A percentile compares a stretch with the other conserved stretches of the same genome.
These are phyloP conservation scores for Sarcodon sp. DNA, from an alignment of 768 basidiomycete genomes.

Conservation along the genomic window DNA sequence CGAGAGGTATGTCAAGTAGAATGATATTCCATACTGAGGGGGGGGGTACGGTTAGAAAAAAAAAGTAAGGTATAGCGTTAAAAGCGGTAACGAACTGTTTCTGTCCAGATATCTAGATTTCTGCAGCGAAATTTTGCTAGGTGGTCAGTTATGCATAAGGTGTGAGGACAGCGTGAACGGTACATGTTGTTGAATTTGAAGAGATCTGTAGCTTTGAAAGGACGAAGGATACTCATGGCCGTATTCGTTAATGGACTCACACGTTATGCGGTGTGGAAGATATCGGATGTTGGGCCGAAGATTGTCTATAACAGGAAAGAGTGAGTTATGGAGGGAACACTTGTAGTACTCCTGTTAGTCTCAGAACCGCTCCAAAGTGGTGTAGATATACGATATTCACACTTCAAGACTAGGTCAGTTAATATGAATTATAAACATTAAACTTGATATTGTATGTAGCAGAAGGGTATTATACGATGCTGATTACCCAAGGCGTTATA, in stretches of 20 bases:
- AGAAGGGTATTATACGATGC: too few relatives aligned
- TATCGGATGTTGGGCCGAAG: background rate
- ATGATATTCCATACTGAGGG: constrained; percentile 72
- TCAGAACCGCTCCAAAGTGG: too few relatives aligned
- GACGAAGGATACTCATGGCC: constrained; percentile 76
- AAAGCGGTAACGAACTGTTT: constrained; percentile 55
- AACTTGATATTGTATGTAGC: too few relatives aligned
- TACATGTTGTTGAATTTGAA: constrained; percentile 91
- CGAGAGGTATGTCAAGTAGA: constrained; percentile 82
- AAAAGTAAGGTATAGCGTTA: background rate
- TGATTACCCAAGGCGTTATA: too few relatives aligned
- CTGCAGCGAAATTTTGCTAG: constrained; percentile 23
- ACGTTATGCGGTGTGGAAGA: background rate
- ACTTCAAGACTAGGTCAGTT: too few relatives aligned
- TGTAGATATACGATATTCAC: too few relatives aligned
- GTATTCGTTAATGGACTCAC: too few relatives aligned
- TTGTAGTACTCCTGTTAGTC: too few relatives aligned
- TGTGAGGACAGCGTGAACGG: constrained; percentile 12
- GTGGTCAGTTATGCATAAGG: background rate
- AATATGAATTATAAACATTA: too few relatives aligned
- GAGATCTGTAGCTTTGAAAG: constrained; percentile 82
- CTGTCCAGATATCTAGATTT: constrained; percentile 95
- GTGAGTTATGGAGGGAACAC: background rate
- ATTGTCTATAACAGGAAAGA: background rate
- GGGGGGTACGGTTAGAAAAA: background rate